Base-by-base conservation (phyloP, 1,139 yeast genomes). In the Hyphopichia burtonii region DNA sequence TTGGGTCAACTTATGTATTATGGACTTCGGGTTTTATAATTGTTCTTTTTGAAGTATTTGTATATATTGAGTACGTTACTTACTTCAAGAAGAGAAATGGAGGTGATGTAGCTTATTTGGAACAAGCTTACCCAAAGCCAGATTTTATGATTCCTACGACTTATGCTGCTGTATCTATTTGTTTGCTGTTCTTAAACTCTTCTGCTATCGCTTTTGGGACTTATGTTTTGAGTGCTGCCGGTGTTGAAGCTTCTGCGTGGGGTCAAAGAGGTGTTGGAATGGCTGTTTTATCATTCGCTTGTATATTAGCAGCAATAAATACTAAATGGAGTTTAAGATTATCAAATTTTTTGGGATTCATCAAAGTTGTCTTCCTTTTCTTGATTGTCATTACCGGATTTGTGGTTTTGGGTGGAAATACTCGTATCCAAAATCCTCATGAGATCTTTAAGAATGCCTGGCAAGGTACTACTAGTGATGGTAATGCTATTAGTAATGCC, bases 21-120 rank as follows among this genome's bases (percentile, higher is more conserved):
- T 71, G 77, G 76, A 53, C 66, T 2, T 52, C 57, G 27, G 73
- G 76, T 9, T 70, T 64, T 43, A 41, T 69, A 31, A 63, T 71
- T 41, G 65, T 71, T 4, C 44, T 69, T 11, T 55, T 66, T 31
- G 65, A 66, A 42, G 56, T 67, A 23, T 53, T 55, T 36, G 61
- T 71, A 22, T 68, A 67, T 46, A 60, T 70, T 38, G 76, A 71
- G 45, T 71, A 48, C 22, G 68, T 65, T 22, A 65, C 71, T 5
- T 71, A 71, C 48, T 70, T 58, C 45, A 56, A 58, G 33, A 56
- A 58, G 39, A 58, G 74, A 46, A 61, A 68, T 2, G 76, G 77
- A 37, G 77, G 73, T 33, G 73, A 67, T 46, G 75, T 69, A 9
- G 74, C 64, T 3, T 72, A 68, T 47, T 54, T 72, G 44, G 78